These are phyloP conservation scores for Diaporthe batatas DNA, from an alignment of 2,329 filamentous ascomycete species.

Conservation along the genomic window DNA sequence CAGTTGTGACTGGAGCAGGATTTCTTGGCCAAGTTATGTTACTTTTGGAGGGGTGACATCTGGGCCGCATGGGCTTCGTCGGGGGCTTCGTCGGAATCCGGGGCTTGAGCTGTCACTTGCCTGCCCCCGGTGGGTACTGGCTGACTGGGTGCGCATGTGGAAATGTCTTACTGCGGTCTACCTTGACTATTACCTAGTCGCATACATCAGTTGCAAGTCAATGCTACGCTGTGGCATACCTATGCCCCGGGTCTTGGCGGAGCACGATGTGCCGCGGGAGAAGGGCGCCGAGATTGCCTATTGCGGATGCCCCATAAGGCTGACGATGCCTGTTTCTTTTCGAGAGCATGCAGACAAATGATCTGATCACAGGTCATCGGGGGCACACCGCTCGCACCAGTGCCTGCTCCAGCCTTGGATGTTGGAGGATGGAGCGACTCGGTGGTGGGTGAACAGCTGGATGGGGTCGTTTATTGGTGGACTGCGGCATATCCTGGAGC, in stretches of 20 bases:
- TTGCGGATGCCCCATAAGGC: constrained; percentile 2
- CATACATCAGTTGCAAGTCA: neutral
- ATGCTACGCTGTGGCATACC: neutral
- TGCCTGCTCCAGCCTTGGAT: neutral
- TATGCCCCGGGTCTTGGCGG: constrained; percentile 35
- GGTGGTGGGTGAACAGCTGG: neutral
- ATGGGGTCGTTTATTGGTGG: neutral
- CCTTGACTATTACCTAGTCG: neutral
- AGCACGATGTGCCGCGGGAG: constrained; percentile 23
- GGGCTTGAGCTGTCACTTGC: neutral
- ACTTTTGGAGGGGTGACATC: no score
- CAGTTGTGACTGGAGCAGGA: no score
- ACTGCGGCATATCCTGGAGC: neutral
- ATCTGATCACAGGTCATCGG: neutral
- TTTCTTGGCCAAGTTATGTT: no score
- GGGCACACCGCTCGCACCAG: neutral
- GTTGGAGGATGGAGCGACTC: neutral
- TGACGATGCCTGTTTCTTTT: neutral
- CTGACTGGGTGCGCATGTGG: neutral
- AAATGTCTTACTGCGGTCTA: no score
- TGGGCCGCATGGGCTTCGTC: no score
- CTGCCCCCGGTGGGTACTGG: neutral
- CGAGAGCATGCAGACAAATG: neutral
- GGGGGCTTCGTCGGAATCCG: no score
- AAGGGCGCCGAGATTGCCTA: constrained; percentile 36